Evolutionary conservation across 345 rosid genomes (phyloP), one percentile per base, ranked within the genome.

Genomic region (Nephelium lappaceum): DNA sequence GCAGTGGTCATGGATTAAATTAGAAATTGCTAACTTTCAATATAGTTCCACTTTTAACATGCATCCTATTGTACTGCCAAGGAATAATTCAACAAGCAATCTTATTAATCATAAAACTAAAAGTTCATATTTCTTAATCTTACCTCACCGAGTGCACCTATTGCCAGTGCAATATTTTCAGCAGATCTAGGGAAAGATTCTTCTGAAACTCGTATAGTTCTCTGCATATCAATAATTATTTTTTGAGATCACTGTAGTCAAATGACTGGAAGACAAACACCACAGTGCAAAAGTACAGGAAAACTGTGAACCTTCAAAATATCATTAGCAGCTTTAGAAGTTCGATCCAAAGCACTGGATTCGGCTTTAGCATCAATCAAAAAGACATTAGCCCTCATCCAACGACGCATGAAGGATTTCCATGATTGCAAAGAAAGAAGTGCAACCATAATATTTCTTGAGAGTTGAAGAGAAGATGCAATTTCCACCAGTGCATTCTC

Each of bases 361-460:
- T 85, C 73, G 55, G 66, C 82, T 83, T 85, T 92, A 55, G 85
- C 85, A 78, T 84, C 89, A 83, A 82, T 73, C 75, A 83, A 84
- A 82, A 85, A 74, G 38, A 87, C 76, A 81, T 71, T 86, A 71
- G 89, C 94, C 74, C 85, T 92, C 80, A 93, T 83, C 99, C 99
- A 95, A 58, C 92, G 93, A 51, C 75, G 81, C 91, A 93, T 86
- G 87, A 95, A 95, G 77, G 92, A 83, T 88, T 88, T 93, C 93
- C 97, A 91, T 31, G 99, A 95, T 87, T 95, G 95, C 83, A 91
- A 80, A 21, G 99, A 90, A 73, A 95, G 88, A 80, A 95, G 92
- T 1, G 95, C 95, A 75, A 93, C 80, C 81, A 86, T 86, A 79
- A 85, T 85, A 80, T 93, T 95, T 86, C 99, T 86, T 76, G 97